Percentiles rank a stretch among this genome's conserved stretches.
phyloP scores from a whole-genome alignment of 345 rosid species.

The Gossypium sturtianum region DNA sequence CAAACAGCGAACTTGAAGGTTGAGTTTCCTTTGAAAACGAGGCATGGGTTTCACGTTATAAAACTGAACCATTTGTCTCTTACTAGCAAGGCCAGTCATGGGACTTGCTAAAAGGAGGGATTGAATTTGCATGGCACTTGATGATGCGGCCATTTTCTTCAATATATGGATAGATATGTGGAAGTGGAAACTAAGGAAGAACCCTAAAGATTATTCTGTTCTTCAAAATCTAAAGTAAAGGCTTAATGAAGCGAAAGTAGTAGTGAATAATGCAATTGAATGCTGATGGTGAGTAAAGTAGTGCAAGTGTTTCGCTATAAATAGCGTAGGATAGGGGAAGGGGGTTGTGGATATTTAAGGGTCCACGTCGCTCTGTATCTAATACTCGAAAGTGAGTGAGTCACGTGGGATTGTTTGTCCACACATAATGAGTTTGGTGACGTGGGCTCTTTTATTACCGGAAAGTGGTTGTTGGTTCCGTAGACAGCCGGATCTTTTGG shows the following conservation, averaged over 20 bases:
- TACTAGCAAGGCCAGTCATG: constrained; percentile 13
- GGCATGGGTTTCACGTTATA: constrained; percentile 16
- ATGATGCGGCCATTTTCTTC: constrained; percentile 33
- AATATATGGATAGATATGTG: neutral
- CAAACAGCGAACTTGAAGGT: constrained; percentile 33
- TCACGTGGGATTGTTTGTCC: constrained; percentile 29
- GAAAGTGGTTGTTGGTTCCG: neutral
- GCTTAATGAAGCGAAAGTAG: neutral
- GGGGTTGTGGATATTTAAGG: constrained; percentile 21
- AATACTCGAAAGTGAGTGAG: neutral
- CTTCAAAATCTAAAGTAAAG: neutral
- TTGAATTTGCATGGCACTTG: constrained; percentile 42
- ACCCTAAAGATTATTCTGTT: neutral
- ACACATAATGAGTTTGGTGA: constrained; percentile 14
- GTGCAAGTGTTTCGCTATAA: neutral
- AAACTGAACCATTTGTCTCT: constrained; percentile 21
- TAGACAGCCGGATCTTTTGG: neutral
- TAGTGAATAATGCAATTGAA: neutral
- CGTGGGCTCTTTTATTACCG: constrained; percentile 26
- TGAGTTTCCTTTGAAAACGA: constrained; percentile 20
- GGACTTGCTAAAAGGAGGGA: constrained; percentile 33
- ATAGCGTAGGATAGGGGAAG: neutral
- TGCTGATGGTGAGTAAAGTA: neutral
- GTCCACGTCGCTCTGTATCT: constrained; percentile 25
- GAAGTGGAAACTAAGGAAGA: neutral